Percentiles rank a stretch among this genome's conserved stretches.
These are phyloP conservation scores for Globisporangium cystogenes DNA, from an alignment of 352 stramenopile genomes.

Conservation along the genomic window DNA sequence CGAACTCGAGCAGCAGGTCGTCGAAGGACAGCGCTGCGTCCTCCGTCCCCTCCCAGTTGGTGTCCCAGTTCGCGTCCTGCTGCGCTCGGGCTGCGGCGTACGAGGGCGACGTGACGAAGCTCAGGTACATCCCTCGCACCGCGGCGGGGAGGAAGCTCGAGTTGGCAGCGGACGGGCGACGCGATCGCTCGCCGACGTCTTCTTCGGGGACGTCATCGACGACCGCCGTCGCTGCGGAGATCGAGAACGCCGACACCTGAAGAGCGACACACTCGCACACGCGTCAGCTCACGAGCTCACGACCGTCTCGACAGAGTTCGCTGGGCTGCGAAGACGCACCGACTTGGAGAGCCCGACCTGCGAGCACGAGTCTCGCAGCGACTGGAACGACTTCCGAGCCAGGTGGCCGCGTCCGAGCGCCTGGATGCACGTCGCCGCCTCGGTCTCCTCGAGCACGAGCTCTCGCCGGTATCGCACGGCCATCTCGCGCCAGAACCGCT, in stretches of 20 bases:
- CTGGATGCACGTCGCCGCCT: slow-evolving; percentile 71
- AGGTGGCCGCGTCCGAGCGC: slow-evolving; percentile 52
- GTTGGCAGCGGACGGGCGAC: slow-evolving; percentile 15
- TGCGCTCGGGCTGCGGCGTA: not conserved
- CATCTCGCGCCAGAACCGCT: slow-evolving; percentile 36
- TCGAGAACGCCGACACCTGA: slow-evolving; percentile 17
- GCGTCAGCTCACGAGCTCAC: not conserved
- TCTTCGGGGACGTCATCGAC: slow-evolving; percentile 15
- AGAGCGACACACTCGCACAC: not conserved
- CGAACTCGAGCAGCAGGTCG: slow-evolving; percentile 39
- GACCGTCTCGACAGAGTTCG: not conserved
- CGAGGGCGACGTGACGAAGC: slow-evolving; percentile 9
- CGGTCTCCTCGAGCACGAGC: slow-evolving; percentile 25
- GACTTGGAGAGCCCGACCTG: slow-evolving; percentile 10
- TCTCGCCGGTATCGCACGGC: slow-evolving; percentile 13
- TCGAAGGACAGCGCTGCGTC: slow-evolving; percentile 29
- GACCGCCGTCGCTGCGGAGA: slow-evolving; percentile 8
- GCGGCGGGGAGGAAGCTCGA: slow-evolving; percentile 33
- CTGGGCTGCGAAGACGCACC: slow-evolving; percentile 1
- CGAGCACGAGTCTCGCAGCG: slow-evolving; percentile 24
- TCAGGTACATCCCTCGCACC: slow-evolving; percentile 28
- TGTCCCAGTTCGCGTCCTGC: slow-evolving; percentile 2
- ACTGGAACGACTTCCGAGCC: slow-evolving; percentile 39
- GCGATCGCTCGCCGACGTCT: slow-evolving; percentile 5
- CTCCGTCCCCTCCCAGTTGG: slow-evolving; percentile 17